phyloP scores from a whole-genome alignment of 129 eudicot genomes.

The Pulicaria dysenterica region DNA sequence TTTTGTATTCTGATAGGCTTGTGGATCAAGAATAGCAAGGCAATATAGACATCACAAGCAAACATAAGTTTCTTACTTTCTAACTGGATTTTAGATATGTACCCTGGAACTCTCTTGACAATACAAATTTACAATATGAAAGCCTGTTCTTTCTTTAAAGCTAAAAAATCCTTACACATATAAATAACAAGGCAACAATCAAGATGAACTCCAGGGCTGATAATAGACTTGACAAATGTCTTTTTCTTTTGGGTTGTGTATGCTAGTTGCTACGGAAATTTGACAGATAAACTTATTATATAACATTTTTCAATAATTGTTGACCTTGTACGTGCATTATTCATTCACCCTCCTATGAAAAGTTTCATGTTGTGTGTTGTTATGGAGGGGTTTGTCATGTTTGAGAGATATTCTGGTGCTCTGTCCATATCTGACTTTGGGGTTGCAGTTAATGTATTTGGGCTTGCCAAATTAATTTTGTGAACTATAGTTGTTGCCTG shows the following conservation, averaged over 20 bases:
- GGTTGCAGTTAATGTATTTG: neutral
- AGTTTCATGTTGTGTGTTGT: neutral
- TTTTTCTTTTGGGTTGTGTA: too few species aligned
- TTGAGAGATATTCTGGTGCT: neutral
- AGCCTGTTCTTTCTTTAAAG: neutral
- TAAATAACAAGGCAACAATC: neutral
- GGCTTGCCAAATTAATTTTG: neutral
- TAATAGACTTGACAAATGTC: neutral
- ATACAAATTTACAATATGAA: neutral
- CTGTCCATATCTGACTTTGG: neutral
- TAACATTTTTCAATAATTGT: too few species aligned
- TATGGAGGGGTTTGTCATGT: neutral
- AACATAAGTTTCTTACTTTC: neutral
- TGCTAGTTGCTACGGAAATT: neutral
- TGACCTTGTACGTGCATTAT: neutral
- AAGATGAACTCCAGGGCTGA: neutral
- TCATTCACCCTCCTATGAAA: neutral
- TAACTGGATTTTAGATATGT: neutral
- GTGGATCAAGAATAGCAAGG: slow-evolving; percentile 16
- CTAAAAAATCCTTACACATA: slow-evolving; percentile 5
- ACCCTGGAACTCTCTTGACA: too few species aligned
- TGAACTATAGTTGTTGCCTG: neutral
- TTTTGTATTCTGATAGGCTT: neutral
- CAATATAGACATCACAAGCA: neutral
- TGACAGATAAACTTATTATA: too few species aligned